These are phyloP conservation scores for Nevesoporus exiguus DNA, from an alignment of 768 basidiomycete species.

Conservation along the genomic window DNA sequence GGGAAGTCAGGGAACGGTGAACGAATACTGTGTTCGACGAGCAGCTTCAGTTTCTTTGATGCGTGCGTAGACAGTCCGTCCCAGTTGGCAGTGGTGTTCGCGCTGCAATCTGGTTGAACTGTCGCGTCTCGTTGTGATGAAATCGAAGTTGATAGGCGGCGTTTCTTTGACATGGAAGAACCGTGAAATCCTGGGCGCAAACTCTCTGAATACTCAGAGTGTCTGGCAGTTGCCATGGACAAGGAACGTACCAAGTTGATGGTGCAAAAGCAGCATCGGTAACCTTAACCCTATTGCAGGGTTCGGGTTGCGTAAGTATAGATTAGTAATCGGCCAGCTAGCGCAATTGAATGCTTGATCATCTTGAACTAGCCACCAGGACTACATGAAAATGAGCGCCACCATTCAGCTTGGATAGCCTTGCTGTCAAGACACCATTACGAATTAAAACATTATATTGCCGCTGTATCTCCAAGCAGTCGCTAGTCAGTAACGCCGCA, in stretches of 20 bases:
- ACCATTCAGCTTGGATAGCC: not conserved
- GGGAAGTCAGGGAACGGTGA: constrained; percentile 49
- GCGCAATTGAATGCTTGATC: no score
- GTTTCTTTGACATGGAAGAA: constrained; percentile 11
- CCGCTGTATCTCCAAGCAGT: constrained; percentile 1
- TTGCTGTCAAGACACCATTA: not conserved
- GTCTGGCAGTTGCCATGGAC: not conserved
- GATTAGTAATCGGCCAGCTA: constrained; percentile 1
- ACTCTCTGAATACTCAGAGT: not conserved
- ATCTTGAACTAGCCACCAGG: no score
- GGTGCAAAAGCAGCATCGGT: not conserved
- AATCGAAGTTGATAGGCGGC: constrained; percentile 9
- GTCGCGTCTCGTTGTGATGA: not conserved
- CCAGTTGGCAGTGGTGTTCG: not conserved
- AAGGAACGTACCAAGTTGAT: not conserved
- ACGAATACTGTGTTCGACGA: constrained; percentile 36
- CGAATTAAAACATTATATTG: not conserved
- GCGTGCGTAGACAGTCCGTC: constrained; percentile 14
- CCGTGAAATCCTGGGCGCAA: not conserved
- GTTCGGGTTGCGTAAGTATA: not conserved
- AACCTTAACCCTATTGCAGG: constrained; percentile 3
- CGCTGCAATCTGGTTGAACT: not conserved
- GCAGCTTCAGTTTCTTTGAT: constrained; percentile 49
- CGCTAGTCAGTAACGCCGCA: not conserved
- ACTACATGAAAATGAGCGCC: not conserved